Evolutionary conservation across 305 asterid species (phyloP).

Genomic region (Fraxinus velutina): DNA sequence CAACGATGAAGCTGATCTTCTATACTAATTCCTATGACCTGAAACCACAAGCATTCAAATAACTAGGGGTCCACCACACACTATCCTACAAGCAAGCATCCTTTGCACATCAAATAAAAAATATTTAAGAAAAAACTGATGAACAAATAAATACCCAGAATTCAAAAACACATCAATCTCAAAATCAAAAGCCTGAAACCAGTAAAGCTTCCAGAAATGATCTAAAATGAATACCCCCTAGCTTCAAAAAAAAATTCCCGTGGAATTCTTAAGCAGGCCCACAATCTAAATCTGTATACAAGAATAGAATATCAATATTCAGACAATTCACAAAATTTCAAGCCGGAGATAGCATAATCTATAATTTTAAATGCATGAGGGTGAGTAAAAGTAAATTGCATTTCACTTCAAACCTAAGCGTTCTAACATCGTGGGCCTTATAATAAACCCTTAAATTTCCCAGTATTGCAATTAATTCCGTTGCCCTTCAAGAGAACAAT

Average conservation of each 20-base stretch:
- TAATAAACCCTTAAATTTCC: slow-evolving; percentile 33
- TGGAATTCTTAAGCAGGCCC: slow-evolving; percentile 22
- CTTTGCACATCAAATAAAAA: slow-evolving; percentile 5
- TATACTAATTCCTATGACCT: slow-evolving; percentile 6
- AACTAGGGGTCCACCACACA: neutral
- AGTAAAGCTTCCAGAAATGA: slow-evolving; percentile 17
- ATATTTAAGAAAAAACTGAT: slow-evolving; percentile 4
- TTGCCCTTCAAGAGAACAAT: slow-evolving; percentile 15
- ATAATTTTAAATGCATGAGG: slow-evolving; percentile 32
- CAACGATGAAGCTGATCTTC: slow-evolving; percentile 15
- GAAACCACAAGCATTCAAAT: slow-evolving; percentile 18
- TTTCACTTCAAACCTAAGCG: slow-evolving; percentile 32
- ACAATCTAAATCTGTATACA: slow-evolving; percentile 18
- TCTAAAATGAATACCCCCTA: slow-evolving; percentile 25
- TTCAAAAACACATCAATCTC: slow-evolving; percentile 25
- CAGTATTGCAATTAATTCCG: slow-evolving; percentile 30
- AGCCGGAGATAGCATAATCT: slow-evolving; percentile 26
- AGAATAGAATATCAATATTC: slow-evolving; percentile 23
- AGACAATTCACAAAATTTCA: slow-evolving; percentile 24
- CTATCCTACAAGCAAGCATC: slow-evolving; percentile 4
- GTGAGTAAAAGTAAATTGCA: slow-evolving; percentile 28
- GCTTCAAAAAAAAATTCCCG: slow-evolving; percentile 19
- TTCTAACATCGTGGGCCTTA: slow-evolving; percentile 27
- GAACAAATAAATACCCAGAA: slow-evolving; percentile 21
- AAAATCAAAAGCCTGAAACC: slow-evolving; percentile 28